phyloP scores from a whole-genome alignment of 2,329 filamentous ascomycete genomes.

The Neurospora sp. region DNA sequence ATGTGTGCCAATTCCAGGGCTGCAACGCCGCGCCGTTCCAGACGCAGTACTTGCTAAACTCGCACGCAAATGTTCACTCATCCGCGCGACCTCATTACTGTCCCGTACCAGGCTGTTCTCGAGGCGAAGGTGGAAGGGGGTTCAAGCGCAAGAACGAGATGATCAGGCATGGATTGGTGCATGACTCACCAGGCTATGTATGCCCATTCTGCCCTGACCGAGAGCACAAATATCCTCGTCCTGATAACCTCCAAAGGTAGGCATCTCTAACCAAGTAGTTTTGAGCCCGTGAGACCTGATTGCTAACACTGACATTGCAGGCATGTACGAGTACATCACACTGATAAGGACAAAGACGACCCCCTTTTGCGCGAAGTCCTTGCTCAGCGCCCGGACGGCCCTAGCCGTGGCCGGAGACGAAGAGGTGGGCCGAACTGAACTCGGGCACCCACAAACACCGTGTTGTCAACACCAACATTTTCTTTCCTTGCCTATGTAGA shows the following conservation, averaged over 20 bases:
- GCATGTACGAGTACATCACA: conserved; percentile 86
- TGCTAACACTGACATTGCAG: conserved; percentile 32
- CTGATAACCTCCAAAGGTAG: conserved; percentile 90
- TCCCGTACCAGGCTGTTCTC: conserved; percentile 49
- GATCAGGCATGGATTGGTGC: conserved; percentile 74
- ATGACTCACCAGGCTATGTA: conserved; percentile 88
- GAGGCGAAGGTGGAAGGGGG: conserved; percentile 53
- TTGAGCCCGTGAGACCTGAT: background rate
- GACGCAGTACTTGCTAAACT: conserved; percentile 68
- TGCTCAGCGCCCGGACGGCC: conserved; percentile 74
- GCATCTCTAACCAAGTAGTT: conserved; percentile 17
- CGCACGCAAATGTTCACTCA: conserved; percentile 65
- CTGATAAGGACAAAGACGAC: conserved; percentile 84
- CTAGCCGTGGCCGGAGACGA: conserved; percentile 67
- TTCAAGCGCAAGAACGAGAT: conserved; percentile 67
- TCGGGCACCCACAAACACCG: background rate
- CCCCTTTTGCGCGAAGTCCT: conserved; percentile 71
- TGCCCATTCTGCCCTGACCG: conserved; percentile 93
- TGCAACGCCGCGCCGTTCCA: conserved; percentile 68
- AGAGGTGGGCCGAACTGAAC: conserved; percentile 37
- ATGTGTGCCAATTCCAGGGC: conserved; percentile 48
- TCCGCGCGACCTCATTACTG: conserved; percentile 57
- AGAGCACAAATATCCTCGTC: conserved; percentile 88
- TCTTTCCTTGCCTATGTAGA: conserved; percentile 12
- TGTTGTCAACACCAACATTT: background rate